Conservation (phyloP, 345 rosid species). For the Citrus sp. region DNA sequence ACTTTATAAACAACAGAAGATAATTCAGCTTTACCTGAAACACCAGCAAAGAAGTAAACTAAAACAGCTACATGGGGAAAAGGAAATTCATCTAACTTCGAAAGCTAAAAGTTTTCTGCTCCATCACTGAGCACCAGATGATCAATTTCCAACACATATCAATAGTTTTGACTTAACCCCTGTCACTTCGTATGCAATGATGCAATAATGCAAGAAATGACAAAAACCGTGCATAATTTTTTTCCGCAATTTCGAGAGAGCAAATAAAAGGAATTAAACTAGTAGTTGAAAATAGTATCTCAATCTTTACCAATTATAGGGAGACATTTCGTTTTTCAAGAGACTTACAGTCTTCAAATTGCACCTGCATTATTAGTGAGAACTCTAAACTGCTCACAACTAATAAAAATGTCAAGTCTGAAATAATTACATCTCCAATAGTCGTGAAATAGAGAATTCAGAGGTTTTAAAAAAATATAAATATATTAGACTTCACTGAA, state of each 20-base stretch:
- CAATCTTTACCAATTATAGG: not conserved
- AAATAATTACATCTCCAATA: not conserved
- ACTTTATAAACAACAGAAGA: slow-evolving; percentile 87
- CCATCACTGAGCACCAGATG: not conserved
- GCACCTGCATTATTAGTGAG: not conserved
- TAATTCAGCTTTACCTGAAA: slow-evolving; percentile 86
- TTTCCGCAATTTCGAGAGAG: not conserved
- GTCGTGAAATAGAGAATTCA: not conserved
- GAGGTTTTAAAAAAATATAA: not conserved
- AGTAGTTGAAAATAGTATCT: not conserved
- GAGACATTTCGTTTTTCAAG: not conserved
- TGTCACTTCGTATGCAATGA: not conserved
- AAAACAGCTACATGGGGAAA: not conserved
- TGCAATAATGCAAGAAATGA: not conserved
- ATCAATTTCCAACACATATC: not conserved
- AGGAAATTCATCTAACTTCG: not conserved
- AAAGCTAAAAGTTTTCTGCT: not conserved
- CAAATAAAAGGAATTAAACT: not conserved
- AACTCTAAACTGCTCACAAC: not conserved
- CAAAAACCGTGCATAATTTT: not conserved
- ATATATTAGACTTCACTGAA: not conserved
- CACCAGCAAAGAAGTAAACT: slow-evolving; percentile 27
- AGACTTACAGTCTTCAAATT: not conserved
- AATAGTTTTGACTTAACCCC: not conserved
- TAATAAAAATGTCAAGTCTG: not conserved